These are phyloP conservation scores for Baorangia bicolor DNA, from an alignment of 768 basidiomycete species.

Conservation along the genomic window DNA sequence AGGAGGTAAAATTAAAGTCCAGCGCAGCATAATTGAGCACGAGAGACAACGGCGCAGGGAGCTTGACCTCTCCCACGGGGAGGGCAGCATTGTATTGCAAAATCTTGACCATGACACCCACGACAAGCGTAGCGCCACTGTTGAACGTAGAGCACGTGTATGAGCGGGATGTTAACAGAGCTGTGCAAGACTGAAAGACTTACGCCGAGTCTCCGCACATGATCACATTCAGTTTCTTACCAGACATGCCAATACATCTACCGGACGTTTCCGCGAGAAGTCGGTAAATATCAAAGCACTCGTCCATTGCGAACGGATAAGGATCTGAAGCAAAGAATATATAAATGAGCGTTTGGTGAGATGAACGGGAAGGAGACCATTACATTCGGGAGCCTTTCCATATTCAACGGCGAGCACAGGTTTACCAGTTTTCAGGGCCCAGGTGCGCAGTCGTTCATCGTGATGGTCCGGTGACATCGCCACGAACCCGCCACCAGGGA, in stretches of 20 bases:
- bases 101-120: constrained; percentile 81
- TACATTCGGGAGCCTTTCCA: constrained; percentile 96
- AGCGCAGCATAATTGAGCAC: constrained; percentile 89
- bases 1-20: constrained; percentile 98
- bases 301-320: constrained; percentile 95
- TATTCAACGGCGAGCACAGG: constrained; percentile 89
- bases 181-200: constrained; percentile 34
- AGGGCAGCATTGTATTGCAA: constrained; percentile 56
- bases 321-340: constrained; percentile 59
- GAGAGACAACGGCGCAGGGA: constrained; percentile 78
- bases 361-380: constrained; percentile 23
- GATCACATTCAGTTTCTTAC: constrained; percentile 73
- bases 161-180: neutral
- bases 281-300: constrained; percentile 88
- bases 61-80: constrained; percentile 33
- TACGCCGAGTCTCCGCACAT: constrained; percentile 97
- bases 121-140: constrained; percentile 87
- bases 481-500: constrained; percentile 96
- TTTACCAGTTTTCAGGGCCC: constrained; percentile 77
- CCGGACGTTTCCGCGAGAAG: constrained; percentile 81
- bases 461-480: constrained; percentile 97
- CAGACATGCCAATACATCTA: constrained; percentile 81
- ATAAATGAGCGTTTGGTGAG: neutral
- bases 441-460: constrained; percentile 85
- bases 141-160: constrained; percentile 12